phyloP scores from a whole-genome alignment of 1,139 yeast species.

The Blastobotrys proliferans region DNA sequence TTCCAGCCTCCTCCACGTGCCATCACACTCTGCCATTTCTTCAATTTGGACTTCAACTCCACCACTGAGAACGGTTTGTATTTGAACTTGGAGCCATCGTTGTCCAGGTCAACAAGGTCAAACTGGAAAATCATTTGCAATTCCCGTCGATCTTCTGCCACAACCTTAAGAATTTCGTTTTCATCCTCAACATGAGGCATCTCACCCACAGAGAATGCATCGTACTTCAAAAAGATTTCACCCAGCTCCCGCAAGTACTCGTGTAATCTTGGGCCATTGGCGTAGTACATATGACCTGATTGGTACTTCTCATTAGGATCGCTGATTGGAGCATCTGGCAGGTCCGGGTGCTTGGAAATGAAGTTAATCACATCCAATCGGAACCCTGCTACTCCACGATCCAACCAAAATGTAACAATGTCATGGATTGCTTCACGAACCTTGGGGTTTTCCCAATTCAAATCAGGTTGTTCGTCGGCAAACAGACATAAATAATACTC shows the following conservation, averaged over 20 bases:
- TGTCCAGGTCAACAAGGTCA: conserved; percentile 34
- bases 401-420: conserved; percentile 52
- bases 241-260: conserved; percentile 54
- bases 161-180: conserved; percentile 45
- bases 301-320: conserved; percentile 22
- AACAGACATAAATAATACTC: conserved; percentile 55
- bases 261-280: conserved; percentile 52
- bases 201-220: conserved; percentile 58
- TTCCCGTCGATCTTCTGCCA: conserved; percentile 47
- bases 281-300: conserved; percentile 24
- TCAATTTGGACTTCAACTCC: conserved; percentile 42
- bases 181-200: conserved; percentile 26
- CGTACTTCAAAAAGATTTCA: conserved; percentile 44
- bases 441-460: conserved; percentile 57
- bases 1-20: conserved; percentile 50
- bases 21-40: no score
- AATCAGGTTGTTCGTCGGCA: conserved; percentile 53
- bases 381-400: conserved; percentile 56
- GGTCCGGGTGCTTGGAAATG: conserved; percentile 48
- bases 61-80: conserved; percentile 53
- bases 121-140: conserved; percentile 53
- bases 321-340: conserved; percentile 49
- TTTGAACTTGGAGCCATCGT: conserved; percentile 53
- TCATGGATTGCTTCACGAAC: conserved; percentile 50
- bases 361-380: conserved; percentile 54